Percentiles rank a stretch among this genome's conserved stretches.
Conservation (phyloP, 2,329 filamentous ascomycete genomes). For the Claviceps capensis region DNA sequence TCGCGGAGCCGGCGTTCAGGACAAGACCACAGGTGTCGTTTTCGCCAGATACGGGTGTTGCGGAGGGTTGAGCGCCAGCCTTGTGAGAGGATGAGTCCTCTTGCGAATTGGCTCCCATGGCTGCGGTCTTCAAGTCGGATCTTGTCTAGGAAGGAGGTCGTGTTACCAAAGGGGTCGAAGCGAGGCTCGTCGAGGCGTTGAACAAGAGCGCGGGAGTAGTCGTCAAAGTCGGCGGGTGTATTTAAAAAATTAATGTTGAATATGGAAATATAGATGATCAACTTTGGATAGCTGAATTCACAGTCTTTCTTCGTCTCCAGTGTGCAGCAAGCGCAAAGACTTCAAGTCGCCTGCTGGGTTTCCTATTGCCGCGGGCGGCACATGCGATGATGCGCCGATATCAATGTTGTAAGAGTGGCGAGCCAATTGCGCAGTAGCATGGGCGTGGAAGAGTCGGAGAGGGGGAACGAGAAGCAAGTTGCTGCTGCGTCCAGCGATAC, state of each 20-base stretch:
- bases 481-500: not conserved
- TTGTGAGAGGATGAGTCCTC: slow-evolving; percentile 3
- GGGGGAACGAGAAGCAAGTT: not conserved
- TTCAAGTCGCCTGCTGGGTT: slow-evolving; percentile 45
- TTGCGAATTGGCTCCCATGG: not conserved
- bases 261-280: not conserved
- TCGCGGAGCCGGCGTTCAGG: slow-evolving; percentile 1
- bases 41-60: slow-evolving; percentile 4
- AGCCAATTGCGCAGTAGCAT: not conserved
- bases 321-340: slow-evolving; percentile 51
- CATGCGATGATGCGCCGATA: slow-evolving; percentile 21
- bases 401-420: not conserved
- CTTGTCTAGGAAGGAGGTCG: not conserved
- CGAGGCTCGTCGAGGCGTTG: not conserved
- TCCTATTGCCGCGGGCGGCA: slow-evolving; percentile 28
- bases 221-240: not conserved
- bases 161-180: not conserved
- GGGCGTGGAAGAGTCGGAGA: not conserved
- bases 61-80: slow-evolving; percentile 10
- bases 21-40: slow-evolving; percentile 7
- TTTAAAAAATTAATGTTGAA: too few species aligned
- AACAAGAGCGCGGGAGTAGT: not conserved
- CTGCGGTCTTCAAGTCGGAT: not conserved
- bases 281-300: not conserved
- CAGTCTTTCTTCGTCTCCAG: slow-evolving; percentile 44